A percentile compares a stretch with the other conserved stretches of the same genome.
These are phyloP conservation scores for Ophiorrhiza pumila DNA, from an alignment of 257 asterid species.

Conservation along the genomic window DNA sequence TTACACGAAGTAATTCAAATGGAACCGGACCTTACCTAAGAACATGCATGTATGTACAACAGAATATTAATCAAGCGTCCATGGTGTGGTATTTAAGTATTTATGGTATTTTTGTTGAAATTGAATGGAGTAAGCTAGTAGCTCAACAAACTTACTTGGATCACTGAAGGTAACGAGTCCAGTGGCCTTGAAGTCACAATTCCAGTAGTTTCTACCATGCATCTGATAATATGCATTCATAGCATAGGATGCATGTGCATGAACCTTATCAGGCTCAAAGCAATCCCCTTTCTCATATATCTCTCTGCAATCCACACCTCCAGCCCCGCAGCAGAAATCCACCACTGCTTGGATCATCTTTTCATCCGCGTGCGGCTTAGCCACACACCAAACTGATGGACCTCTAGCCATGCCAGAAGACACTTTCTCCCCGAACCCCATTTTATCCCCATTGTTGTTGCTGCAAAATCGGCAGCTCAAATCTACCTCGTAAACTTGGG, in stretches of 20 bases:
- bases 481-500: constrained; percentile 56
- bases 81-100: no score
- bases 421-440: constrained; percentile 32
- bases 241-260: constrained; percentile 56
- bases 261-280: constrained; percentile 37
- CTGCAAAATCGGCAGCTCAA: constrained; percentile 52
- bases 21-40: no score
- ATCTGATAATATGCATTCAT: constrained; percentile 67
- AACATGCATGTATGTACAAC: no score
- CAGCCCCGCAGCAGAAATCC: constrained; percentile 51
- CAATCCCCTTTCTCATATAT: constrained; percentile 43
- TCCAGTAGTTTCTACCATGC: constrained; percentile 69
- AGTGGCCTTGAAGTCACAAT: constrained; percentile 61
- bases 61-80: no score
- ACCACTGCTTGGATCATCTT: constrained; percentile 44
- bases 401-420: constrained; percentile 32
- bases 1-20: neutral
- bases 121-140: no score
- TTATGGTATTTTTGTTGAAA: no score
- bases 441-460: constrained; percentile 15
- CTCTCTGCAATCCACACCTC: constrained; percentile 60
- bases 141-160: constrained; percentile 61
- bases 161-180: constrained; percentile 56
- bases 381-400: constrained; percentile 75
- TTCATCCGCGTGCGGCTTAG: constrained; percentile 62